Conservation (phyloP, 2,329 filamentous ascomycete genomes). For the Arthroderma uncinatum region DNA sequence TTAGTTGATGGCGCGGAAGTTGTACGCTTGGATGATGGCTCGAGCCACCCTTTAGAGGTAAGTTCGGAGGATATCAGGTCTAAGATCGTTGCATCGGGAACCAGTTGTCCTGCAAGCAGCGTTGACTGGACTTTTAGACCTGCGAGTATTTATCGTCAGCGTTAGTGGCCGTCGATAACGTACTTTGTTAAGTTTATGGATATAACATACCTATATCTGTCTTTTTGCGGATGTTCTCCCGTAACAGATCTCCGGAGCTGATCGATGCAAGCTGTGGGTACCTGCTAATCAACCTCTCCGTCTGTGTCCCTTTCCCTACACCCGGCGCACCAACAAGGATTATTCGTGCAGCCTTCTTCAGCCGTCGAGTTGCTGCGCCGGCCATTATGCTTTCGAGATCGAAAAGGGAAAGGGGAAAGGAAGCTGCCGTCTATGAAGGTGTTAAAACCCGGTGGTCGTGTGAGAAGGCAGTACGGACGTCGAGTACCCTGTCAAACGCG, state of each 20-base stretch:
- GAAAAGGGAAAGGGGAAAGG: background rate
- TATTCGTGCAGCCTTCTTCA: slow-evolving; percentile 73
- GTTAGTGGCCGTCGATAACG: background rate
- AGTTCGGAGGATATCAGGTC: slow-evolving; percentile 87
- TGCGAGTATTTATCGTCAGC: slow-evolving; percentile 29
- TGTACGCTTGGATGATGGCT: slow-evolving; percentile 30
- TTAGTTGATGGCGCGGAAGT: slow-evolving; percentile 25
- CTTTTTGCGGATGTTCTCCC: slow-evolving; percentile 80
- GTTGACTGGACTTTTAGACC: slow-evolving; percentile 82
- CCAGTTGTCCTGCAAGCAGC: slow-evolving; percentile 81
- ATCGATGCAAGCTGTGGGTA: slow-evolving; percentile 86
- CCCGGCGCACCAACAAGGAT: slow-evolving; percentile 95
- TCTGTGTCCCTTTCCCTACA: slow-evolving; percentile 94
- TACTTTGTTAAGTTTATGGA: background rate
- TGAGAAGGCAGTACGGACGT: background rate
- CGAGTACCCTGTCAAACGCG: background rate
- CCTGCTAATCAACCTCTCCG: slow-evolving; percentile 70
- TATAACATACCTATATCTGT: slow-evolving; percentile 62
- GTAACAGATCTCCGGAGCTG: slow-evolving; percentile 83
- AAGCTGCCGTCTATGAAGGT: background rate
- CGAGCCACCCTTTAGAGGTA: slow-evolving; percentile 72
- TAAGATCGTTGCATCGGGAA: slow-evolving; percentile 82
- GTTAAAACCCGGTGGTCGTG: background rate
- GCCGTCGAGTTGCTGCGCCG: slow-evolving; percentile 34
- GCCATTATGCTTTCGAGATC: slow-evolving; percentile 7